Base-by-base conservation (phyloP, 2,329 filamentous ascomycete genomes). In the Cladophialophora psammophila region DNA sequence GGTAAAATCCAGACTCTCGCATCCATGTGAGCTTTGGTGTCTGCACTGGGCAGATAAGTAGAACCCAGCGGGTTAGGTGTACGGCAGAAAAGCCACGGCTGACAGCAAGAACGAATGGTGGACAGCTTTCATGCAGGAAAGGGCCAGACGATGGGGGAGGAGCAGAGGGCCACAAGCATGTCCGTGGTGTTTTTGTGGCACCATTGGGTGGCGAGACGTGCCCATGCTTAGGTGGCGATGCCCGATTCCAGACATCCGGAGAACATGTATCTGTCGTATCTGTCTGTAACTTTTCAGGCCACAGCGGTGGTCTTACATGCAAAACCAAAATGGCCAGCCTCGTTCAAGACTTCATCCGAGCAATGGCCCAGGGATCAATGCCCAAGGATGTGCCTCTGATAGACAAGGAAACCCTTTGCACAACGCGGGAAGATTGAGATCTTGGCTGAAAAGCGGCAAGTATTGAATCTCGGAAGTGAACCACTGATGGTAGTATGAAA, bases 391-490 rank as follows among this genome's bases (percentile, higher is more conserved):
- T 26, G 3, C 26, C 26, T 26, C 26, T 26, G 18, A 1, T 13
- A n/a, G 26, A 6, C 55, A 26, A 26, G 15, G 55, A n/a, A 18
- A 7, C 36, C 26, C 31, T 0, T 34, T 15, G 57, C 12, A 50
- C n/a, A n/a, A 52, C 40, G 34, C 42, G 34, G 59, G 1, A n/a
- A 7, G 10, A 12, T 61, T 42, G 45, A 40, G 59, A 53, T 40
- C 45, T 61, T 38, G 45, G 40, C 59, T 31, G 34, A 15, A 36
- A 7, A 7, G 31, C 31, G 42, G 9, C 15, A 48, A 36, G 2
- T 40, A 26, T 34, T 38, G 45, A 34, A 38, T 61, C n/a, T 53
- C 42, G 59, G 9, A 40, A 38, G 6, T 42, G 20, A 32, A n/a
- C 31, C 5, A n/a, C 7, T 8, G 20, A 18, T 18, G 13, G 57